Conservation (phyloP, 1,284 basidiomycete species). For the Ganoderma sp. region DNA sequence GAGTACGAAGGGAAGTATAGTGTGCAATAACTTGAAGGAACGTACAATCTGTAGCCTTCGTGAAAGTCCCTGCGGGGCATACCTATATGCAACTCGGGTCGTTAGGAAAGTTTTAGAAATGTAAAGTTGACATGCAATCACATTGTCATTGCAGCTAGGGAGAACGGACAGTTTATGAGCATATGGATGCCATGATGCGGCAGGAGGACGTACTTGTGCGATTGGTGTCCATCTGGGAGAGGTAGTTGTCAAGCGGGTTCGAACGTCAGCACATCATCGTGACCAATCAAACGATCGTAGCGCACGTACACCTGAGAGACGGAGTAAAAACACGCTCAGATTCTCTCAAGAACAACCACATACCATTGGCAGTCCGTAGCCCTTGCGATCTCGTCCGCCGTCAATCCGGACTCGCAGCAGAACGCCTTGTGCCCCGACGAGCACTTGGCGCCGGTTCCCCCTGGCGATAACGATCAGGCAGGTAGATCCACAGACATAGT, state of each 20-base stretch:
- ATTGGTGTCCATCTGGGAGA: not conserved
- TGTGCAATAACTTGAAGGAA: not conserved
- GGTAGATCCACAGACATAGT: not conserved
- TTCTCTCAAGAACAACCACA: not conserved
- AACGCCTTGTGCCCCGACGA: not conserved
- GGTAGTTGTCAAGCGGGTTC: not conserved
- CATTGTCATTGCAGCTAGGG: conserved; percentile 1
- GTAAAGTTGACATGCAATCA: not conserved
- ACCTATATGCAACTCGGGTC: not conserved
- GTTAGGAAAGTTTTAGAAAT: too few species aligned
- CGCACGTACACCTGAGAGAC: not conserved
- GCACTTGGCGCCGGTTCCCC: not conserved
- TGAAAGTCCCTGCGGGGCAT: not conserved
- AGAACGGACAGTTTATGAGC: not conserved
- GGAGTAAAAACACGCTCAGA: not conserved
- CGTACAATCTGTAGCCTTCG: not conserved
- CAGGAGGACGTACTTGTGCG: not conserved
- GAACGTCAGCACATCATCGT: not conserved
- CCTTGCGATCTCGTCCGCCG: not conserved
- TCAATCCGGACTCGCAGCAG: not conserved
- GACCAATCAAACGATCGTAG: not conserved
- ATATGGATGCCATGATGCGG: not conserved
- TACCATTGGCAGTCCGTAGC: conserved; percentile 2
- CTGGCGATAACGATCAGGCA: not conserved
- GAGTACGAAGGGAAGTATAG: not conserved